Conservation (phyloP, 2,329 filamentous ascomycete species). For the Colletotrichum euphorbiae region DNA sequence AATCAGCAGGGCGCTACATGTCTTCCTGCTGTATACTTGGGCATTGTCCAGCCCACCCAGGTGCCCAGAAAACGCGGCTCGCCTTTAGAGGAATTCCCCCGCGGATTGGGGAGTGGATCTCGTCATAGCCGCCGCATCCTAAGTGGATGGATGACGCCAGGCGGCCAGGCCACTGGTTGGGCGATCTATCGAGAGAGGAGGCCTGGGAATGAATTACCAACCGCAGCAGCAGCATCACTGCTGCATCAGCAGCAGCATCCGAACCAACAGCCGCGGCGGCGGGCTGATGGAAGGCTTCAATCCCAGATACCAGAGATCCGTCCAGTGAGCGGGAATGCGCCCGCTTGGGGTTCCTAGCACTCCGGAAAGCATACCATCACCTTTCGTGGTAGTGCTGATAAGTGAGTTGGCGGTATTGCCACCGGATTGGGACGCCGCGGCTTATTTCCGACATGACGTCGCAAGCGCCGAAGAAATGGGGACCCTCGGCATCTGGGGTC, state of each 20-base stretch:
- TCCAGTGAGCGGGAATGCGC: neutral
- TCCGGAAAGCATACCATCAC: neutral
- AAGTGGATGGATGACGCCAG: conserved; percentile 9
- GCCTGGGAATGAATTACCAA: neutral
- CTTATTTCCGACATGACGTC: conserved; percentile 19
- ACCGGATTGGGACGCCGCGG: neutral
- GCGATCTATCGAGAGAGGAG: conserved; percentile 9
- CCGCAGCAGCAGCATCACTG: neutral
- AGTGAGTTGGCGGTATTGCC: neutral
- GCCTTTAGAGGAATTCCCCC: conserved; percentile 10
- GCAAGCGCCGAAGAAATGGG: conserved; percentile 15
- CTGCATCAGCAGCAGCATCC: neutral
- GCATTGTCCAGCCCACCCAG: conserved; percentile 32
- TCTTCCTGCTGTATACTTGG: too few species aligned
- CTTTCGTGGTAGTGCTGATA: neutral
- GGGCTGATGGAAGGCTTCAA: neutral
- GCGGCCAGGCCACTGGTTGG: neutral
- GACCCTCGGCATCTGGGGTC: conserved; percentile 25
- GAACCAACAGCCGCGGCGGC: neutral
- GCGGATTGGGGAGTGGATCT: conserved; percentile 22
- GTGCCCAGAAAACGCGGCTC: conserved; percentile 3
- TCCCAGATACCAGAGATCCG: neutral
- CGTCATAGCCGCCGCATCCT: too few species aligned
- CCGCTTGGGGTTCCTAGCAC: neutral
- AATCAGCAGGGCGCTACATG: conserved; percentile 11